Percentiles rank a stretch among this genome's conserved stretches.
phyloP scores from a whole-genome alignment of 352 stramenopile species.

The Pythium guiyangense region DNA sequence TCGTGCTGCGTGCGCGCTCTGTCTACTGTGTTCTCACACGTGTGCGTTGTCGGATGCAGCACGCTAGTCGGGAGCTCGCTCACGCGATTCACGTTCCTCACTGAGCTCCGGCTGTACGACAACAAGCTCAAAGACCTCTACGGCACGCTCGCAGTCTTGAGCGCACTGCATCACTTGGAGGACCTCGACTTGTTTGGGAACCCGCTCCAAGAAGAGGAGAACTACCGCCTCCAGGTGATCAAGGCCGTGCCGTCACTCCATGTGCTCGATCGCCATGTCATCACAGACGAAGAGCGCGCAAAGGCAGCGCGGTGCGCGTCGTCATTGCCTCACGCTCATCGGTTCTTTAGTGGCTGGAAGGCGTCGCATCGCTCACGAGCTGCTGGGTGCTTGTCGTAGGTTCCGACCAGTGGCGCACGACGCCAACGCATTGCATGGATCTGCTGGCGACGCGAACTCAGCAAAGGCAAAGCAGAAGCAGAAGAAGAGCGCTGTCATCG shows the following conservation, averaged over 20 bases:
- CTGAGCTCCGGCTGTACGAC: constrained; percentile 67
- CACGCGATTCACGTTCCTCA: constrained; percentile 73
- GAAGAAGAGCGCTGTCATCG: constrained; percentile 15
- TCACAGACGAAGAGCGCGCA: constrained; percentile 64
- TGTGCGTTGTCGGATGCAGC: constrained; percentile 11
- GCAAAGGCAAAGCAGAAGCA: constrained; percentile 8
- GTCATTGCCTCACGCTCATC: neutral
- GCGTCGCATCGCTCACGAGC: neutral
- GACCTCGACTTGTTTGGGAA: constrained; percentile 84
- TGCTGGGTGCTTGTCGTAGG: neutral
- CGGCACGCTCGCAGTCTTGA: constrained; percentile 37
- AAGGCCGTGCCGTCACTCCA: constrained; percentile 63
- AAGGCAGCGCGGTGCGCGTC: constrained; percentile 27
- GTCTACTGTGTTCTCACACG: neutral
- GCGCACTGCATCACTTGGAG: constrained; percentile 55
- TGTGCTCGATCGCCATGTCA: constrained; percentile 74
- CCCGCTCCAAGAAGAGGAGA: constrained; percentile 73
- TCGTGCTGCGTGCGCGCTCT: constrained; percentile 6
- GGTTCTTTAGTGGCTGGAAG: neutral
- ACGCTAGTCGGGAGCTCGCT: constrained; percentile 45
- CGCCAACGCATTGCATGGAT: neutral
- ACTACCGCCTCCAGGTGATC: constrained; percentile 83
- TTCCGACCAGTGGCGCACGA: constrained; percentile 7
- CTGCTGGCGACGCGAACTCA: neutral
- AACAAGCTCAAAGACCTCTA: constrained; percentile 82